Conservation (phyloP, 2,329 filamentous ascomycete genomes). For the Xylariaceae sp. region DNA sequence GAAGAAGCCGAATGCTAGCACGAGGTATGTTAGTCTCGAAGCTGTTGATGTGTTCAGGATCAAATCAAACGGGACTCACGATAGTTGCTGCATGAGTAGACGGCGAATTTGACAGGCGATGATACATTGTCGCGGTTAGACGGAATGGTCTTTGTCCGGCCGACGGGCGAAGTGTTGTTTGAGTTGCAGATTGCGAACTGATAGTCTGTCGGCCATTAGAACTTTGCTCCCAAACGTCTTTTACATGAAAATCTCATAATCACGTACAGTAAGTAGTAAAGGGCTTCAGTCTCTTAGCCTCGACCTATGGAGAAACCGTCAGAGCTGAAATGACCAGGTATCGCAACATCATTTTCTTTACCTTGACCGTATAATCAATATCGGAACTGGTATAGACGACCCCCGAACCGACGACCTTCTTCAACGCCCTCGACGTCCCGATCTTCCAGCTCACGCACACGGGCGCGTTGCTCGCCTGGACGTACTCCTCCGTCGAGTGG, state of each 20-base stretch:
- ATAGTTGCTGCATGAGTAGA: conserved; percentile 68
- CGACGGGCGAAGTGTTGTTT: conserved; percentile 54
- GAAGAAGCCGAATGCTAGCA: conserved; percentile 50
- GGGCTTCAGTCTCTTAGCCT: conserved; percentile 56
- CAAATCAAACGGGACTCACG: too few species aligned
- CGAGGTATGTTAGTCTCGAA: conserved; percentile 1
- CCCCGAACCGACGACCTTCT: conserved; percentile 46
- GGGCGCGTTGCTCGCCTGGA: conserved; percentile 49
- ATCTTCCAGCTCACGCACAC: conserved; percentile 65
- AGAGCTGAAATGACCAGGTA: too few species aligned
- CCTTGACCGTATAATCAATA: conserved; percentile 70
- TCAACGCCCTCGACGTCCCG: conserved; percentile 39
- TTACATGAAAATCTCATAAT: too few species aligned
- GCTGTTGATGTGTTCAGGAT: too few species aligned
- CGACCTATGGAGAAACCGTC: too few species aligned
- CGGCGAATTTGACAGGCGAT: conserved; percentile 53
- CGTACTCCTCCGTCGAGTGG: conserved; percentile 39
- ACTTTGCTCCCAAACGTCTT: too few species aligned
- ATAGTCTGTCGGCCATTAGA: conserved; percentile 43
- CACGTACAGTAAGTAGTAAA: conserved; percentile 51
- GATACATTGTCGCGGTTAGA: conserved; percentile 48
- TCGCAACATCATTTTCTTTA: too few species aligned
- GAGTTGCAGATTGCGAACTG: conserved; percentile 65
- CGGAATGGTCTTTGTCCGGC: conserved; percentile 66
- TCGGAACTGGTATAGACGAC: conserved; percentile 64